Conservation (phyloP, 768 basidiomycete genomes). For the Phanerodontia chrysosporium region DNA sequence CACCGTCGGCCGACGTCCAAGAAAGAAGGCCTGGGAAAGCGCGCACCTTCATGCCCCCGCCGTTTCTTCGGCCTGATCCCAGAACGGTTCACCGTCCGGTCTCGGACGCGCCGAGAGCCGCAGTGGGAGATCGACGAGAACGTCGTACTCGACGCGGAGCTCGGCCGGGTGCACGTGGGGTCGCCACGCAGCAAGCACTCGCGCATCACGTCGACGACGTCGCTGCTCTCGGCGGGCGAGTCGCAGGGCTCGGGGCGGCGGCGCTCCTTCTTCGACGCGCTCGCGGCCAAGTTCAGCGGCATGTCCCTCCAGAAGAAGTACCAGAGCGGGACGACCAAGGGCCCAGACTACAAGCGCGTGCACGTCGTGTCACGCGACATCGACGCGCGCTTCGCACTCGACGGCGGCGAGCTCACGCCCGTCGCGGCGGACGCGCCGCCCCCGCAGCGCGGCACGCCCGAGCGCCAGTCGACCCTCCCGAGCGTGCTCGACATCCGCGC, state of each 20-base stretch:
- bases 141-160: background rate
- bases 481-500: conserved; percentile 15
- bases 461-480: conserved; percentile 7
- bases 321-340: conserved; percentile 15
- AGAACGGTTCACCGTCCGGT: conserved; percentile 6
- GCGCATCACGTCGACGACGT: conserved; percentile 7
- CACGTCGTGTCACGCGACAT: conserved; percentile 9
- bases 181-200: conserved; percentile 6
- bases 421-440: background rate
- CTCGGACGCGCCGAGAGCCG: conserved; percentile 1
- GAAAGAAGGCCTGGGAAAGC: background rate
- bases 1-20: conserved; percentile 10
- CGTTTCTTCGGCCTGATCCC: conserved; percentile 18
- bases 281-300: conserved; percentile 11
- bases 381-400: conserved; percentile 17
- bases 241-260: background rate
- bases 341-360: conserved; percentile 17
- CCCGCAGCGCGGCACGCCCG: background rate
- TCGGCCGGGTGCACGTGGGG: background rate
- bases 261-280: background rate
- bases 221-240: conserved; percentile 1
- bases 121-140: conserved; percentile 19
- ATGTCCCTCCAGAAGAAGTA: conserved; percentile 4
- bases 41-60: conserved; percentile 14
- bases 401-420: conserved; percentile 14